These are phyloP conservation scores for Monosporascus sp. DNA, from an alignment of 2,329 filamentous ascomycete species.

Conservation along the genomic window DNA sequence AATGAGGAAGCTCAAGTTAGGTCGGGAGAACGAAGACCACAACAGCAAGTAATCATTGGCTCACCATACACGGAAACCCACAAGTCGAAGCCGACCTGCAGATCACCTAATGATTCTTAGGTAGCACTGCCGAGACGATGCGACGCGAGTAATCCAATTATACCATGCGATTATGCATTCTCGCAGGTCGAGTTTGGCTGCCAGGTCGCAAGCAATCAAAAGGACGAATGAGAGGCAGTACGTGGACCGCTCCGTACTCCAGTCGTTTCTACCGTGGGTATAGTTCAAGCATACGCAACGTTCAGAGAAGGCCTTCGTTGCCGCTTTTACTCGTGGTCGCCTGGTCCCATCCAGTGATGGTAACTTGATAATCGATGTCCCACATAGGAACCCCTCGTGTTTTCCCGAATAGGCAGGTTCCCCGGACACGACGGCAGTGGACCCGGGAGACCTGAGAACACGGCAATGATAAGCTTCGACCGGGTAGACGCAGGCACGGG, in stretches of 20 bases:
- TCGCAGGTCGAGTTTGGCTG: background rate
- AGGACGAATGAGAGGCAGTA: too few species aligned
- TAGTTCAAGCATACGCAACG: background rate
- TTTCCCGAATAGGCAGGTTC: background rate
- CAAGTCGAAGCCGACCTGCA: background rate
- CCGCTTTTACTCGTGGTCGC: background rate
- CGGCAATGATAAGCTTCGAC: background rate
- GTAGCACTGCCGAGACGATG: background rate
- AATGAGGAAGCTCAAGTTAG: background rate
- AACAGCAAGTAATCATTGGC: background rate
- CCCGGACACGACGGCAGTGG: background rate
- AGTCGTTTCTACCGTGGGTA: background rate
- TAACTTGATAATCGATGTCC: background rate
- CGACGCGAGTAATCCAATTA: background rate
- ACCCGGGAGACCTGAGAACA: background rate
- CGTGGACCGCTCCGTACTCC: background rate
- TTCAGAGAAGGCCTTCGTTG: background rate
- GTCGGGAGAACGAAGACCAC: background rate
- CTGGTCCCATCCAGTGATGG: background rate
- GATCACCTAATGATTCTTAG: background rate
- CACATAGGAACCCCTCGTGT: background rate
- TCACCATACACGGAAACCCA: background rate
- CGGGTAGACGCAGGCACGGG: background rate
- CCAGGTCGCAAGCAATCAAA: background rate
- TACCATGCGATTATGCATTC: background rate